Conservation (phyloP, 2,329 filamentous ascomycete genomes). For the Hymenoscyphus infarciens region DNA sequence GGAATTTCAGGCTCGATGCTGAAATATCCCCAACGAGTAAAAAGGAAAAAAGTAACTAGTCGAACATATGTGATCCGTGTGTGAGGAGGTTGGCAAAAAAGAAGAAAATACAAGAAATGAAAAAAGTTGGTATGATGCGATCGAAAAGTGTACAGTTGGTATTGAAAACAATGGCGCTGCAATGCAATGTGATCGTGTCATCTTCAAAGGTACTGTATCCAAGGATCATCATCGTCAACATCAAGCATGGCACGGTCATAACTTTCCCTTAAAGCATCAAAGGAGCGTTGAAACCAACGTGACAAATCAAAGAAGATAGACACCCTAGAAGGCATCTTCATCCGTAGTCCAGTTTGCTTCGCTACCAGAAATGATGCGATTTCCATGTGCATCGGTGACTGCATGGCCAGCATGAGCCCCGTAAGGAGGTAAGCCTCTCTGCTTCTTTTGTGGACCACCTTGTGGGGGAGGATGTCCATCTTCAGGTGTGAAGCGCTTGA, state of each 20-base stretch:
- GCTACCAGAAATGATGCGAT: slow-evolving; percentile 59
- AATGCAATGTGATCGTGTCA: slow-evolving; percentile 1
- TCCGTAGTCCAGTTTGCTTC: slow-evolving; percentile 59
- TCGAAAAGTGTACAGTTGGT: slow-evolving; percentile 2
- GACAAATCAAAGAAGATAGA: not conserved
- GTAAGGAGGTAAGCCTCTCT: slow-evolving; percentile 50
- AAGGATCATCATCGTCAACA: slow-evolving; percentile 2
- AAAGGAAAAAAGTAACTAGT: not conserved
- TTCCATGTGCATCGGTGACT: slow-evolving; percentile 55
- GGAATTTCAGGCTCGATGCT: not conserved
- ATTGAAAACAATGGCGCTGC: slow-evolving; percentile 3
- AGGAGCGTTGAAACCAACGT: not conserved
- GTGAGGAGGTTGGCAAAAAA: not conserved
- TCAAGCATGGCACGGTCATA: not conserved
- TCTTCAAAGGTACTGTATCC: not conserved
- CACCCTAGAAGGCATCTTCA: slow-evolving; percentile 52
- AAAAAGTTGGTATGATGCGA: not conserved
- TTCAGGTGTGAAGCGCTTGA: slow-evolving; percentile 60
- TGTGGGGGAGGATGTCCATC: slow-evolving; percentile 31
- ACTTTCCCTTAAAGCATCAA: not conserved
- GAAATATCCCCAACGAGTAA: not conserved
- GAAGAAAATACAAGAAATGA: not conserved
- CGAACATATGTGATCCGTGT: not conserved
- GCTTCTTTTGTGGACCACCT: slow-evolving; percentile 49
- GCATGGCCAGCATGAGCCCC: slow-evolving; percentile 43